Conservation (phyloP, 208 protist genomes). For the Leishmania turanica region DNA sequence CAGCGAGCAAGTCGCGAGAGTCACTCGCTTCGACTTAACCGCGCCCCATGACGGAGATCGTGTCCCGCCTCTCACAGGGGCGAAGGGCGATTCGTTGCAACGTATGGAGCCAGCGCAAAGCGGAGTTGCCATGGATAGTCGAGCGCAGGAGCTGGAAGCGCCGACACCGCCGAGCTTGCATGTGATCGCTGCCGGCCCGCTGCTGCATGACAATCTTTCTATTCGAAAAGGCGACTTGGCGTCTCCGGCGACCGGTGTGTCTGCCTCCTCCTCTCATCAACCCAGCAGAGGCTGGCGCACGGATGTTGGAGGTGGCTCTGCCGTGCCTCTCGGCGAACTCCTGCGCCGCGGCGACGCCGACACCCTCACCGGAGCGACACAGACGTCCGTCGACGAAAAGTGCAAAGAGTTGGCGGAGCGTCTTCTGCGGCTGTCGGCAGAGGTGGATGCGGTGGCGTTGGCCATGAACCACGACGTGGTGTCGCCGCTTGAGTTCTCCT, state of each 20-base stretch:
- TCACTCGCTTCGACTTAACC: background rate
- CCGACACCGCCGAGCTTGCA: background rate
- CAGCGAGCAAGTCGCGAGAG: background rate
- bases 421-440: conserved; percentile 16
- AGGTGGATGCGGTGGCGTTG: conserved; percentile 12
- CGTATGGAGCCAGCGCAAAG: background rate
- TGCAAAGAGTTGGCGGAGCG: conserved; percentile 26
- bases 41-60: background rate
- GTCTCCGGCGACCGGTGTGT: background rate
- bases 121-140: background rate
- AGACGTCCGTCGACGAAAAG: background rate
- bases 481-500: conserved; percentile 27
- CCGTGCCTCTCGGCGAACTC: background rate
- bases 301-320: background rate
- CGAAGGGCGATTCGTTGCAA: background rate
- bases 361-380: background rate
- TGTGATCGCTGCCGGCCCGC: background rate
- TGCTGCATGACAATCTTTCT: background rate
- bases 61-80: background rate
- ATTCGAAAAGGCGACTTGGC: background rate
- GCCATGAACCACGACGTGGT: conserved; percentile 15
- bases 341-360: background rate
- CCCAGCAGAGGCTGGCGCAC: background rate
- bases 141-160: background rate
- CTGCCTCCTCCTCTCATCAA: background rate